Evolutionary conservation across 352 stramenopile genomes (phyloP).

Genomic region (Pythium phragmiticola): DNA sequence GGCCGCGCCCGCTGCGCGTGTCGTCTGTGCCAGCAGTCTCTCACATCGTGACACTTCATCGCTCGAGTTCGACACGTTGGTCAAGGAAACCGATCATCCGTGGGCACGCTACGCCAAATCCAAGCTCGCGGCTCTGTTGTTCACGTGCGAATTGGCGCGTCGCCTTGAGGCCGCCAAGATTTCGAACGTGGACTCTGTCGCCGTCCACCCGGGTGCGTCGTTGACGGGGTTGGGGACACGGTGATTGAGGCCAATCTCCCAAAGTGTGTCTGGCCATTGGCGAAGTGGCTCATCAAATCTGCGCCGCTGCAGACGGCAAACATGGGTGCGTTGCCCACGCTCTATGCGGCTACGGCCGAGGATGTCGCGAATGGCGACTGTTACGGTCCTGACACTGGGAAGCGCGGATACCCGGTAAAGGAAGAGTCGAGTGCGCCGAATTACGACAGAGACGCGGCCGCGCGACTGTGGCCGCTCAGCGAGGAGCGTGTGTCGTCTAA

Average conservation of each 20-base stretch:
- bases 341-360: constrained; percentile 30
- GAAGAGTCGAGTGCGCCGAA: constrained; percentile 15
- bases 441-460: constrained; percentile 16
- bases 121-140: constrained; percentile 30
- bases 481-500: background rate
- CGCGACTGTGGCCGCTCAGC: constrained; percentile 11
- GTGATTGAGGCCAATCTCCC: constrained; percentile 23
- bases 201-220: constrained; percentile 27
- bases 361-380: constrained; percentile 27
- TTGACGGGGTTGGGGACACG: constrained; percentile 25
- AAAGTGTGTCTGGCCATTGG: constrained; percentile 3
- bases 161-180: constrained; percentile 23
- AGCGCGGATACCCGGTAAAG: constrained; percentile 16
- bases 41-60: constrained; percentile 14
- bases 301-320: constrained; percentile 27
- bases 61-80: constrained; percentile 22
- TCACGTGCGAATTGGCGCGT: constrained; percentile 25
- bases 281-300: constrained; percentile 9
- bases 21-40: constrained; percentile 46
- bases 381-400: constrained; percentile 30
- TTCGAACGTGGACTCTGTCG: constrained; percentile 27
- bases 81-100: constrained; percentile 7
- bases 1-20: constrained; percentile 22
- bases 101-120: constrained; percentile 25
- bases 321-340: constrained; percentile 27